These are phyloP conservation scores for Phlyctochytrium bullatum DNA, from an alignment of 192 early-diverging fungal species.

Conservation along the genomic window DNA sequence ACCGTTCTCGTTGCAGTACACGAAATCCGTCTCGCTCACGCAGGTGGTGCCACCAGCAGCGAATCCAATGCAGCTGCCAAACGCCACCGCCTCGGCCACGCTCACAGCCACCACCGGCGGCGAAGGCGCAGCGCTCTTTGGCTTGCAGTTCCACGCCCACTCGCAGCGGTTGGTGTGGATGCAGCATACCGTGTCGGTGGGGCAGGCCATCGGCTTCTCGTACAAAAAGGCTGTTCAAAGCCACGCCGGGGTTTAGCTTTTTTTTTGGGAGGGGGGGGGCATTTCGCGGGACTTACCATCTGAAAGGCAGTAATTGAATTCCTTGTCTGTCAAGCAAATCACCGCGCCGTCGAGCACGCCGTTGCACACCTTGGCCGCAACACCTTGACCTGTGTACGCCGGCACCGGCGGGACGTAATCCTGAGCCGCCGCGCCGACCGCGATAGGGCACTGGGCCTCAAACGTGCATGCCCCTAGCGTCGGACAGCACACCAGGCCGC, in stretches of 20 bases:
- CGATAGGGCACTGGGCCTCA: not conserved
- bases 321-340: not conserved
- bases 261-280: too few relatives aligned
- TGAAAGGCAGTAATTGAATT: not conserved
- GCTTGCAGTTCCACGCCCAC: conserved; percentile 1
- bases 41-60: not conserved
- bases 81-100: not conserved
- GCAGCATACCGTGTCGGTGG: conserved; percentile 1
- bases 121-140: not conserved
- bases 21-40: not conserved
- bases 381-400: not conserved
- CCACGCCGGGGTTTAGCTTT: too few relatives aligned
- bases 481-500: not conserved
- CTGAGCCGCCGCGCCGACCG: too few relatives aligned
- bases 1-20: not conserved
- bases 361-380: not conserved
- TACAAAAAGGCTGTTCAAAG: too few relatives aligned
- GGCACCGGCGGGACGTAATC: too few relatives aligned
- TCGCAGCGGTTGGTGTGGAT: not conserved
- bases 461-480: not conserved
- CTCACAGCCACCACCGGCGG: not conserved
- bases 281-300: too few relatives aligned
- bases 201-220: not conserved
- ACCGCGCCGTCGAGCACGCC: not conserved
- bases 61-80: not conserved